Percentiles rank a stretch among this genome's conserved stretches.
Evolutionary conservation across 164 flowering plant species (phyloP).

Genomic region (Magnolia officinalis): DNA sequence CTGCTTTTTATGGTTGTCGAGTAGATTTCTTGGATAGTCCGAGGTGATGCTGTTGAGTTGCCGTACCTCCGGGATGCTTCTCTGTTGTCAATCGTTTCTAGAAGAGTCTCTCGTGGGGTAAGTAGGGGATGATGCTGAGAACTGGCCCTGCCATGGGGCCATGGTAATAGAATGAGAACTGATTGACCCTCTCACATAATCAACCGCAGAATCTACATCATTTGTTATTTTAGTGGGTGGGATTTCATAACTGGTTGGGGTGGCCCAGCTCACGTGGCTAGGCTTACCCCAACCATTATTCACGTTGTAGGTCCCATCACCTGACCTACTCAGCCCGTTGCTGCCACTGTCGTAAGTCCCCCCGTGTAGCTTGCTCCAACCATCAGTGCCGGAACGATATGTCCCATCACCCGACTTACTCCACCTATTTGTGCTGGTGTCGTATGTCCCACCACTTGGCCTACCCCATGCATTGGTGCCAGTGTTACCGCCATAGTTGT

Average conservation of each 20-base stretch:
- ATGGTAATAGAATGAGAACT: constrained; percentile 3
- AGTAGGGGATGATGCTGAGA: constrained; percentile 11
- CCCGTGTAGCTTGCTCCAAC: background rate
- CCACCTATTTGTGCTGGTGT: background rate
- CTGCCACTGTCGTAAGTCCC: constrained; percentile 7
- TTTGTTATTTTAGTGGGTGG: constrained; percentile 18
- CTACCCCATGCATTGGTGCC: constrained; percentile 11
- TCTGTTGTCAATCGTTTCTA: constrained; percentile 15
- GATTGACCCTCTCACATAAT: constrained; percentile 13
- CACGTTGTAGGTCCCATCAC: background rate
- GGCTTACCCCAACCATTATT: constrained; percentile 29
- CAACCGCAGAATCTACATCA: constrained; percentile 15
- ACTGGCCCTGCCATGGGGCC: constrained; percentile 6
- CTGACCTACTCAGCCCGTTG: constrained; percentile 13
- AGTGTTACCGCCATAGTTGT: constrained; percentile 2
- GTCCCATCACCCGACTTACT: constrained; percentile 3
- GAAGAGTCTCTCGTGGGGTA: constrained; percentile 5
- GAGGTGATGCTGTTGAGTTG: constrained; percentile 2
- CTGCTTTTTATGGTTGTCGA: constrained; percentile 15
- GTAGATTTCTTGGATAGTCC: background rate
- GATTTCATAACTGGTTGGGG: constrained; percentile 11
- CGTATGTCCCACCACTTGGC: constrained; percentile 4
- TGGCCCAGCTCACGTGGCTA: constrained; percentile 18
- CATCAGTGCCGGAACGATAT: background rate
- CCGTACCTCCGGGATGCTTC: constrained; percentile 16